phyloP scores from a whole-genome alignment of 176 grass and related monocot genomes.

The Miscanthus lutarioriparius region DNA sequence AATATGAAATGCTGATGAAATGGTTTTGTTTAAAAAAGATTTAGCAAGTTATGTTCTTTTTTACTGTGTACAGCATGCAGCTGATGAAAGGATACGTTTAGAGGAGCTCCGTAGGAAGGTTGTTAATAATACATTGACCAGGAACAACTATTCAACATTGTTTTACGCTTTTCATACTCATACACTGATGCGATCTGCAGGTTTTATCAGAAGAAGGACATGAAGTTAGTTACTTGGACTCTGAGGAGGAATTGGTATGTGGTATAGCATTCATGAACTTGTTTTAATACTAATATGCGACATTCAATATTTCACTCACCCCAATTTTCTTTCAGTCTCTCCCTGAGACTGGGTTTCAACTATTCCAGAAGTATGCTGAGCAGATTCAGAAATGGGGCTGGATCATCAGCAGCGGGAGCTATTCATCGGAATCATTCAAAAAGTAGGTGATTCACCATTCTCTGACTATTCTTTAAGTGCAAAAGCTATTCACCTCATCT shows the following conservation, averaged over 20 bases:
- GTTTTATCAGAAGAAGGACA: slow-evolving; percentile 74
- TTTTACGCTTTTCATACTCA: slow-evolving; percentile 16
- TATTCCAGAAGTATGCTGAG: slow-evolving; percentile 76
- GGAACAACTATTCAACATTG: slow-evolving; percentile 23
- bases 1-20: neutral
- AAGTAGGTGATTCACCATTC: slow-evolving; percentile 51
- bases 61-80: slow-evolving; percentile 80
- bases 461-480: slow-evolving; percentile 3
- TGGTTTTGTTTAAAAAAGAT: slow-evolving; percentile 5
- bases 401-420: slow-evolving; percentile 58
- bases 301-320: slow-evolving; percentile 4
- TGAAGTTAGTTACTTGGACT: slow-evolving; percentile 63
- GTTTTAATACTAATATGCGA: neutral
- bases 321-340: slow-evolving; percentile 54
- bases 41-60: slow-evolving; percentile 18
- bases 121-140: slow-evolving; percentile 29
- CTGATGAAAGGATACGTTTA: slow-evolving; percentile 94
- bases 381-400: slow-evolving; percentile 95
- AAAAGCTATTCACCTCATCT: neutral
- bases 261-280: slow-evolving; percentile 9
- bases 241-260: slow-evolving; percentile 81
- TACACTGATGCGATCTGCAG: slow-evolving; percentile 39
- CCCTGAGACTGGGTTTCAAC: slow-evolving; percentile 87
- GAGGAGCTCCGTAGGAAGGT: slow-evolving; percentile 91
- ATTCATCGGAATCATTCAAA: slow-evolving; percentile 65